A percentile compares a stretch with the other conserved stretches of the same genome.
Conservation (phyloP, 2,329 filamentous ascomycete species). For the Pestalotiopsis sp. region DNA sequence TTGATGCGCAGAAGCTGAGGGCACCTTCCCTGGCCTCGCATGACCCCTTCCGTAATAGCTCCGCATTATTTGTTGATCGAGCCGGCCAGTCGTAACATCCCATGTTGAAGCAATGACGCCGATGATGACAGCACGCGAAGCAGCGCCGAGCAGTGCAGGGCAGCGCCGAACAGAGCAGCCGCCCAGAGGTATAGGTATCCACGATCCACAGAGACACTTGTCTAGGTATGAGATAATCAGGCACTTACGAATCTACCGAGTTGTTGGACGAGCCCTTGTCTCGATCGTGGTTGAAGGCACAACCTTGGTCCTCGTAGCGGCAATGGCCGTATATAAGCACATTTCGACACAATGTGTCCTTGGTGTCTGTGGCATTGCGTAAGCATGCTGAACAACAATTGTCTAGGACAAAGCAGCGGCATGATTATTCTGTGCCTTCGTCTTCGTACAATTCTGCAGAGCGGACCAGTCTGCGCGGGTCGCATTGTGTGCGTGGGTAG, state of each 20-base stretch:
- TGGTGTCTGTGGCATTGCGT: constrained; percentile 62
- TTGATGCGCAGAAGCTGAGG: neutral
- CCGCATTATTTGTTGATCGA: neutral
- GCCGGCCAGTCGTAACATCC: neutral
- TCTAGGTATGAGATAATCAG: constrained; percentile 7
- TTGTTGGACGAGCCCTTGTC: constrained; percentile 55
- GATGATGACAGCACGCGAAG: neutral
- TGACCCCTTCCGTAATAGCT: neutral
- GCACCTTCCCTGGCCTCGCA: neutral
- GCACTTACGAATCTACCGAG: constrained; percentile 33
- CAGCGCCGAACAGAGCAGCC: neutral
- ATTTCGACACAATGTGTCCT: constrained; percentile 90
- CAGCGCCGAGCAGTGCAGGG: neutral
- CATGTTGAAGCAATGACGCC: neutral
- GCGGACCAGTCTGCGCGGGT: neutral
- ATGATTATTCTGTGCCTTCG: neutral
- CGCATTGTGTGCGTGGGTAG: constrained; percentile 10
- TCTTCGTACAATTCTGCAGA: constrained; percentile 7
- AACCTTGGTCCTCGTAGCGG: constrained; percentile 88
- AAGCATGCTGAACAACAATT: neutral
- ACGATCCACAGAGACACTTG: neutral
- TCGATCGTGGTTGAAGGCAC: constrained; percentile 86
- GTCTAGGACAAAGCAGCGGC: neutral
- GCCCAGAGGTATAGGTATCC: neutral
- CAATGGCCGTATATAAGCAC: constrained; percentile 93